Evolutionary conservation across 2,329 filamentous ascomycete species (phyloP), one percentile per base, ranked within the genome.

Genomic region (Cyclaneusma minus): DNA sequence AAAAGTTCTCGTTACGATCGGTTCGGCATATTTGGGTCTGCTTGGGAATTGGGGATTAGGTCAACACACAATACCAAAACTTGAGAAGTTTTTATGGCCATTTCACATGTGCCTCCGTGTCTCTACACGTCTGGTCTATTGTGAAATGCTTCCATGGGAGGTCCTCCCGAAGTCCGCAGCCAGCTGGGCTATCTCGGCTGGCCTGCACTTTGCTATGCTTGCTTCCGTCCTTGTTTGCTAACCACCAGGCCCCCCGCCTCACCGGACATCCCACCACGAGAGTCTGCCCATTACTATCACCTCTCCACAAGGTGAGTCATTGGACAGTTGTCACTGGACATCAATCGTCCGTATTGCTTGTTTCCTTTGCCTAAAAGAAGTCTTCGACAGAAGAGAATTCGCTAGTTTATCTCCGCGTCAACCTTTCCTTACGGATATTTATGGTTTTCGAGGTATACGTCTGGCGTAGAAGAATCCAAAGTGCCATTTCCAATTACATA

Each of bases 371-470:
- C 11, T 20, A 7, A 20, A n/a, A n/a, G n/a, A n/a, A n/a, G n/a
- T n/a, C n/a, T n/a, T n/a, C n/a, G n/a, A n/a, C n/a, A n/a, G n/a
- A n/a, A n/a, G n/a, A n/a, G n/a, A n/a, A n/a, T n/a, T 58, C 79
- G 81, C 81, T 73, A 77, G 66, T 58, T 69, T 83, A 92, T 92
- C 82, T 78, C 79, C 81, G 74, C 73, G 70, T 75, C 64, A 68
- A 74, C 70, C 77, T 63, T 58, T 45, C 42, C 36, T 32, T 35
- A 22, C 32, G 39, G 32, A 56, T 44, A 43, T 54, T 61, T 47
- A 76, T 82, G 79, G 75, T 71, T 77, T 65, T 70, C 70, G 71
- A 82, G 83, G 76, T 93, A 93, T 73, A 92, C 79, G 72, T 71
- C 68, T 85, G 69, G 83, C 83, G 80, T 64, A 93, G 64, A 93